phyloP scores from a whole-genome alignment of 1,284 basidiomycete species.

The Melampsora larici-populina region DNA sequence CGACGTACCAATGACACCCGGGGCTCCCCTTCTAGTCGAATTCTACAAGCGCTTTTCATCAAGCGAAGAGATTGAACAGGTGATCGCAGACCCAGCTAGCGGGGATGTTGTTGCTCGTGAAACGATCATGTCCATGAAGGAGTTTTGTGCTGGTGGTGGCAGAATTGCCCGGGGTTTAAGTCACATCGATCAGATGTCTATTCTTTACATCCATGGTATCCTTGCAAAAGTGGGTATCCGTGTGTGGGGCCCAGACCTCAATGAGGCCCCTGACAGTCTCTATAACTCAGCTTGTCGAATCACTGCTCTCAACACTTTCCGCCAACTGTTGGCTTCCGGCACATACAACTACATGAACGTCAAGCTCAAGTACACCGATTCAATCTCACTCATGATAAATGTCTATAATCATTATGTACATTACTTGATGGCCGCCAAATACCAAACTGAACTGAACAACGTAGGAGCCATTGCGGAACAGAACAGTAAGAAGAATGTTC shows the following conservation, averaged over 20 bases:
- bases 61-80: slow-evolving; percentile 12
- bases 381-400: not conserved
- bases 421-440: not conserved
- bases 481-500: not conserved
- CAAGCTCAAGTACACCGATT: not conserved
- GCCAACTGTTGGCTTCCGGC: slow-evolving; percentile 7
- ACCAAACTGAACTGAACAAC: slow-evolving; percentile 7
- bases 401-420: slow-evolving; percentile 1
- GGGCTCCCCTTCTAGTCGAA: not conserved
- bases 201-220: slow-evolving; percentile 15
- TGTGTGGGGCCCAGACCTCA: slow-evolving; percentile 30
- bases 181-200: slow-evolving; percentile 8
- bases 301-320: slow-evolving; percentile 8
- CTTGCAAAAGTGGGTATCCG: too few species aligned
- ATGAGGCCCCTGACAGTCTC: slow-evolving; percentile 10
- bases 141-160: slow-evolving; percentile 6
- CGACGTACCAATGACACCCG: slow-evolving; percentile 15
- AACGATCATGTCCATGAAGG: not conserved
- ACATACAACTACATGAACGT: slow-evolving; percentile 3
- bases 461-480: slow-evolving; percentile 9
- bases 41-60: slow-evolving; percentile 15
- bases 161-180: not conserved
- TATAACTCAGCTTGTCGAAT: slow-evolving; percentile 20
- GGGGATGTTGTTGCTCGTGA: not conserved
- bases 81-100: not conserved